Percentiles rank a stretch among this genome's conserved stretches.
Evolutionary conservation across 2,329 filamentous ascomycete genomes (phyloP).

Genomic region (Fusarium sterilihyphosum): DNA sequence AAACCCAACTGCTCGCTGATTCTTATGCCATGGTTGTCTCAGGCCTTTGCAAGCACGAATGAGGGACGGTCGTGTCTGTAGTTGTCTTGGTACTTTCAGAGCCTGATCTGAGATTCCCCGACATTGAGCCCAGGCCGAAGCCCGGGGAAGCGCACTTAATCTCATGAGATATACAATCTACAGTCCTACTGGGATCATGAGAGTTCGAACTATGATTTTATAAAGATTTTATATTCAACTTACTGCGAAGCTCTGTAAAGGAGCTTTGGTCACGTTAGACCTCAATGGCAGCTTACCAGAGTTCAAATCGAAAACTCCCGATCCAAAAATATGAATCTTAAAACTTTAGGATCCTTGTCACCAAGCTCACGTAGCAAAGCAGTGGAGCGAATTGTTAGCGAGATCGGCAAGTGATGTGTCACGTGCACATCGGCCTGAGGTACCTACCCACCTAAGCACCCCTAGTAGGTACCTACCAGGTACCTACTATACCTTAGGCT

Average conservation of each 20-base stretch:
- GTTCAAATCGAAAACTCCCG: constrained; percentile 3
- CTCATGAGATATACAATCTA: constrained; percentile 32
- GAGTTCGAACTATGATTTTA: constrained; percentile 13
- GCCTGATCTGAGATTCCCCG: constrained; percentile 29
- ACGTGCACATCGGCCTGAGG: constrained; percentile 13
- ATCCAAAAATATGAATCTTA: constrained; percentile 21
- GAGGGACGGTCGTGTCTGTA: constrained; percentile 11
- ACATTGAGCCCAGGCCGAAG: constrained; percentile 37
- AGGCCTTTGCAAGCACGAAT: background rate
- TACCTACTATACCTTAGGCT: too few species aligned
- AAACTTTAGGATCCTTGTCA: constrained; percentile 17
- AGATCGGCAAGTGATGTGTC: background rate
- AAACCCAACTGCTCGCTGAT: constrained; percentile 34
- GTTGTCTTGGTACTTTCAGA: constrained; percentile 8
- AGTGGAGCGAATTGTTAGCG: background rate
- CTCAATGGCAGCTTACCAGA: constrained; percentile 3
- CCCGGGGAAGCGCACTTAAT: constrained; percentile 33
- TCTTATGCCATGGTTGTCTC: constrained; percentile 19
- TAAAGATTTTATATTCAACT: constrained; percentile 5
- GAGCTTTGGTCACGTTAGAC: background rate
- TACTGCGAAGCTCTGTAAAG: constrained; percentile 9
- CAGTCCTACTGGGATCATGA: constrained; percentile 13
- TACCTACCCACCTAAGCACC: too few species aligned
- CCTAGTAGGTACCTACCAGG: too few species aligned
- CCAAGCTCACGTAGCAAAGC: background rate